Evolutionary conservation across 257 asterid genomes (phyloP).

Genomic region (Rauvolfia tetraphylla): DNA sequence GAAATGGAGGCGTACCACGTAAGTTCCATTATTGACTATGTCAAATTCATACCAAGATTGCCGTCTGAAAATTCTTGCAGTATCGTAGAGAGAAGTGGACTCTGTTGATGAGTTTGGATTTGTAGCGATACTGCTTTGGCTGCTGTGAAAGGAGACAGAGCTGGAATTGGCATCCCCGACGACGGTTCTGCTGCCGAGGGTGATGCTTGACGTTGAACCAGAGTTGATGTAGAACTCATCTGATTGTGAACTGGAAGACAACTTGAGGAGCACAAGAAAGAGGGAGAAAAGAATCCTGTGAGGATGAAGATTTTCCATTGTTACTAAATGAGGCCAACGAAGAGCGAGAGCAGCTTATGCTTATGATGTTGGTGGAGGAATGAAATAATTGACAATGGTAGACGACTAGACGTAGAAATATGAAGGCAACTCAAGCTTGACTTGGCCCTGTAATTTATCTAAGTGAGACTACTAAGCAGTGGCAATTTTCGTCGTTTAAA

Average conservation of each 20-base stretch:
- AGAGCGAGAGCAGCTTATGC: neutral
- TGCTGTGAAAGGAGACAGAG: constrained; percentile 9
- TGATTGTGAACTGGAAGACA: constrained; percentile 36
- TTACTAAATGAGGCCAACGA: neutral
- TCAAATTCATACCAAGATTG: constrained; percentile 33
- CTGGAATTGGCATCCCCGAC: constrained; percentile 28
- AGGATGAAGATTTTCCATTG: constrained; percentile 30
- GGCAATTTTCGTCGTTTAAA: too few species aligned
- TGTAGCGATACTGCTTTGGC: neutral
- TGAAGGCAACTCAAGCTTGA: neutral
- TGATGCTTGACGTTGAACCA: constrained; percentile 30
- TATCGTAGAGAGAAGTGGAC: constrained; percentile 21
- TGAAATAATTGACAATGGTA: neutral
- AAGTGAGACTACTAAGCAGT: too few species aligned
- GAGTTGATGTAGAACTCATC: constrained; percentile 49
- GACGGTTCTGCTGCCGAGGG: constrained; percentile 17
- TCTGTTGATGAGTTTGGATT: neutral
- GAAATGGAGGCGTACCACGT: constrained; percentile 56
- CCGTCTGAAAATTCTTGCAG: constrained; percentile 44
- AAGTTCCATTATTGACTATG: constrained; percentile 27
- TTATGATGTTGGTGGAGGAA: neutral
- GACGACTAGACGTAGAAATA: neutral
- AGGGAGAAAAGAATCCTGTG: constrained; percentile 8
- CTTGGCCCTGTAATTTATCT: too few species aligned
- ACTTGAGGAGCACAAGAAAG: constrained; percentile 9